A percentile compares a stretch with the other conserved stretches of the same genome.
Evolutionary conservation across 805 yeast genomes (phyloP).

Genomic region (Monosporozyma aquatica): DNA sequence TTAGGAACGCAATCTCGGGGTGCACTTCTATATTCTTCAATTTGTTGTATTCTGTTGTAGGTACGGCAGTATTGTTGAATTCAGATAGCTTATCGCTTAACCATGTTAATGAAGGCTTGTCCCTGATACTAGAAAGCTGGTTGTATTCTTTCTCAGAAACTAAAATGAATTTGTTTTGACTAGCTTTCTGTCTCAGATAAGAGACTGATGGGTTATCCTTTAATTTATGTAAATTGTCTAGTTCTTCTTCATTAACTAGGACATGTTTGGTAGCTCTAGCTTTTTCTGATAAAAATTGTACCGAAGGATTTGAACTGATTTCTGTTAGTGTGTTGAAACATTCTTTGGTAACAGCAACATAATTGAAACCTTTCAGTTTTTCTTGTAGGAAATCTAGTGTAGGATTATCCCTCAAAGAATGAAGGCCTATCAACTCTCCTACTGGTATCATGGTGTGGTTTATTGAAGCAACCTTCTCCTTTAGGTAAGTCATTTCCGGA

Average conservation of each 20-base stretch:
- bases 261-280: background rate
- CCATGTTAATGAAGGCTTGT: conserved; percentile 8
- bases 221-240: conserved; percentile 11
- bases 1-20: background rate
- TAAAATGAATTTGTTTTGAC: background rate
- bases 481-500: conserved; percentile 8
- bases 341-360: background rate
- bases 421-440: background rate
- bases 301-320: background rate
- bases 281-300: background rate
- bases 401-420: background rate
- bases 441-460: background rate
- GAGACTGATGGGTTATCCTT: conserved; percentile 20
- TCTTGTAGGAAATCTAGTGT: conserved; percentile 6
- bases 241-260: background rate
- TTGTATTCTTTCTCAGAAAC: background rate
- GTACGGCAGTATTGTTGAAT: background rate
- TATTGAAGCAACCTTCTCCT: conserved; percentile 7
- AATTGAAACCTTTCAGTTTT: conserved; percentile 6
- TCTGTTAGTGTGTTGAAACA: background rate
- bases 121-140: conserved; percentile 2
- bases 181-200: conserved; percentile 6
- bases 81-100: background rate
- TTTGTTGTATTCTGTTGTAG: background rate
- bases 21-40: background rate